Conservation (phyloP, 192 early-diverging fungal species). For the Linderina pennispora region DNA sequence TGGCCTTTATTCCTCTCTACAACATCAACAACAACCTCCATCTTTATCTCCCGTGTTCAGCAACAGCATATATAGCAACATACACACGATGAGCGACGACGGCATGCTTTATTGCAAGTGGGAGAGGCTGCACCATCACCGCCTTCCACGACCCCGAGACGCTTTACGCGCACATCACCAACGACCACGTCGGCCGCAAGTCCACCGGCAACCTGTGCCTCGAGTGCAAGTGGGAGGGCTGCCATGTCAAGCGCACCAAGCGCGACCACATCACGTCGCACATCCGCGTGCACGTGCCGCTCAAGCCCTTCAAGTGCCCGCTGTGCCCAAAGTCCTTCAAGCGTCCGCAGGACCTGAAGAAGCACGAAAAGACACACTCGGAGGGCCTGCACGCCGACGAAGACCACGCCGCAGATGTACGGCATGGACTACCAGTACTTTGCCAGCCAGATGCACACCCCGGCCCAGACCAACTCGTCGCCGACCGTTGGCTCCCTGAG, state of each 20-base stretch:
- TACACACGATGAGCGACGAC: slow-evolving; percentile 18
- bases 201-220: slow-evolving; percentile 82
- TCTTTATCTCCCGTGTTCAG: no score
- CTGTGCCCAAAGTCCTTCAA: slow-evolving; percentile 86
- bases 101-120: slow-evolving; percentile 31
- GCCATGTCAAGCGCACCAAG: slow-evolving; percentile 67
- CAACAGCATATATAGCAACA: background rate
- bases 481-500: slow-evolving; percentile 31
- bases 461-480: slow-evolving; percentile 24
- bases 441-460: slow-evolving; percentile 10
- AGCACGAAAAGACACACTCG: slow-evolving; percentile 82
- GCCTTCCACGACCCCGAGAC: slow-evolving; percentile 71
- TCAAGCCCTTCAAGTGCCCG: slow-evolving; percentile 82
- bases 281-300: slow-evolving; percentile 84
- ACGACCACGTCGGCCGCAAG: slow-evolving; percentile 90
- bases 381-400: slow-evolving; percentile 29
- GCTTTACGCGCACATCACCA: slow-evolving; percentile 80
- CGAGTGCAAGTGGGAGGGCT: slow-evolving; percentile 82
- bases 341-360: slow-evolving; percentile 92
- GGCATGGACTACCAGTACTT: slow-evolving; percentile 28
- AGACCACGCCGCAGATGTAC: slow-evolving; percentile 6
- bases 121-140: slow-evolving; percentile 20
- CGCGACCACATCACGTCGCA: slow-evolving; percentile 99
- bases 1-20: background rate
- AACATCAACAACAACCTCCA: no score